A percentile compares a stretch with the other conserved stretches of the same genome.
These are phyloP conservation scores for Helichrysum umbraculigerum DNA, from an alignment of 129 eudicot species.

Conservation along the genomic window DNA sequence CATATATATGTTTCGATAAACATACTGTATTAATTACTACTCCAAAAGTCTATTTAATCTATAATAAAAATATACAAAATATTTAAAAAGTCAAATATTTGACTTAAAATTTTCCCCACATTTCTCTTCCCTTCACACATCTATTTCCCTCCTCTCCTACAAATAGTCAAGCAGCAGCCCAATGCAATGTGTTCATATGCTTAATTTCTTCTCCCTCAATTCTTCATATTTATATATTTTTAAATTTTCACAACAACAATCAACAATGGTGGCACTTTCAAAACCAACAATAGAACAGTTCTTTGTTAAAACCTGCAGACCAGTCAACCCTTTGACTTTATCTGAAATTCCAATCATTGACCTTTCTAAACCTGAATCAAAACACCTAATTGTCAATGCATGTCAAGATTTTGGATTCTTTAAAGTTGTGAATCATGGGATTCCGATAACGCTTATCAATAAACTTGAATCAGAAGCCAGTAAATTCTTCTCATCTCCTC, in stretches of 20 bases:
- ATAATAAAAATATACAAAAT: background rate
- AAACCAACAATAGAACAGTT: conserved; percentile 56
- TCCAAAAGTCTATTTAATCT: background rate
- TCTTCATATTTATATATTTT: background rate
- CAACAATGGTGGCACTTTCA: conserved; percentile 58
- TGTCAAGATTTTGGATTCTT: conserved; percentile 79
- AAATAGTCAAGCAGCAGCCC: conserved; percentile 31
- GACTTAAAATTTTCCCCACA: background rate
- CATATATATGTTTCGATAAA: no score
- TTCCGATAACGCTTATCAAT: conserved; percentile 49
- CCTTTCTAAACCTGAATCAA: conserved; percentile 73
- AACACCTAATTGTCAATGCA: conserved; percentile 61
- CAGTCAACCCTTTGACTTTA: conserved; percentile 36
- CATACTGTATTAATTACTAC: no score
- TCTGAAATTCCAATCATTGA: conserved; percentile 57
- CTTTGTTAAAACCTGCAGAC: conserved; percentile 32
- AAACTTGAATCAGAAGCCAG: conserved; percentile 65
- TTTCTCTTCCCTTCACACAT: conserved; percentile 13
- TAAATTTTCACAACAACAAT: conserved; percentile 3
- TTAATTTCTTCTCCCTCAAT: conserved; percentile 22
- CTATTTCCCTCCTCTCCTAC: conserved; percentile 24
- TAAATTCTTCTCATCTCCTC: conserved; percentile 63
- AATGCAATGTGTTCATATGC: conserved; percentile 12
- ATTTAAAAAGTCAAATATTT: conserved; percentile 13
- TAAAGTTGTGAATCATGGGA: conserved; percentile 69